A percentile compares a stretch with the other conserved stretches of the same genome.
These are phyloP conservation scores for Daldinia loculata DNA, from an alignment of 495 filamentous ascomycete genomes.

Conservation along the genomic window DNA sequence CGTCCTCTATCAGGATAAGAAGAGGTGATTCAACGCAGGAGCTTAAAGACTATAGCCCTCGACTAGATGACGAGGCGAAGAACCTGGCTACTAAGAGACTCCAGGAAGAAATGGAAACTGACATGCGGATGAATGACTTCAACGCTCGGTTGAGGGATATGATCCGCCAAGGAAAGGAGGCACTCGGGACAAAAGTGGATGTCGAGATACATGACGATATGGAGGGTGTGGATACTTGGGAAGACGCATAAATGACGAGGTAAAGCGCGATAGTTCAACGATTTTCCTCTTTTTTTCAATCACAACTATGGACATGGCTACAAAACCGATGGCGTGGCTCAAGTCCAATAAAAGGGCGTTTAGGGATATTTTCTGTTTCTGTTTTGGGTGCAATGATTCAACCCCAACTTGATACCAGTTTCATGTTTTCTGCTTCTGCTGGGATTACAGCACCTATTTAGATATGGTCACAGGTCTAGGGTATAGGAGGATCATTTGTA, in stretches of 20 bases:
- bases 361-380: conserved; percentile 6
- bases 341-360: conserved; percentile 19
- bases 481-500: neutral
- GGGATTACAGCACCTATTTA: conserved; percentile 13
- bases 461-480: neutral
- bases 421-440: conserved; percentile 4
- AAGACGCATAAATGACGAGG: conserved; percentile 41
- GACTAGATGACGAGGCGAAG: conserved; percentile 68
- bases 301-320: neutral
- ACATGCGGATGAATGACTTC: conserved; percentile 78
- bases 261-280: neutral
- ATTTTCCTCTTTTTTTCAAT: conserved; percentile 5
- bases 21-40: conserved; percentile 43
- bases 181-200: conserved; percentile 80
- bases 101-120: conserved; percentile 78
- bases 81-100: conserved; percentile 70
- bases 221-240: conserved; percentile 45
- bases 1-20: conserved; percentile 24
- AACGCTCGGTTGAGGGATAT: conserved; percentile 81
- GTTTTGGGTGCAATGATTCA: conserved; percentile 10
- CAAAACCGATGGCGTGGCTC: neutral
- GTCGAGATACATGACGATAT: conserved; percentile 57
- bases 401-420: conserved; percentile 27
- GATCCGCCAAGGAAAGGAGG: conserved; percentile 89
- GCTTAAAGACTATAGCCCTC: conserved; percentile 50